phyloP scores from a whole-genome alignment of 352 stramenopile genomes.

The Pythium oligandrum region DNA sequence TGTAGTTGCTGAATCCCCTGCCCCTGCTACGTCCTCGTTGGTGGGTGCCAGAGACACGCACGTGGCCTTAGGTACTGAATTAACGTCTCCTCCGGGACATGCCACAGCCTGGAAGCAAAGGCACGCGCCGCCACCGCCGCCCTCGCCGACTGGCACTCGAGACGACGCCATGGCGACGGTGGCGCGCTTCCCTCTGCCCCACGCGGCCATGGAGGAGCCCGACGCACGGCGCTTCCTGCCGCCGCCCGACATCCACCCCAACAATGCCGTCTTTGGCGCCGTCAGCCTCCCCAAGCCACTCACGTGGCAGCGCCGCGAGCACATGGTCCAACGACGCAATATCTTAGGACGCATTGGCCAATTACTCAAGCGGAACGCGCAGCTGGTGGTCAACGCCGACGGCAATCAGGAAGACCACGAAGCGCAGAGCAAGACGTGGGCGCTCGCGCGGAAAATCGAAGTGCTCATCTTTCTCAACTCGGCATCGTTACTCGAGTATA shows the following conservation, averaged over 20 bases:
- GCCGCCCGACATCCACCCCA: constrained; percentile 59
- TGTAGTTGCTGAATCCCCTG: too few species aligned
- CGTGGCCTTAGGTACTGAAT: too few species aligned
- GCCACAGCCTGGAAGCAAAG: too few species aligned
- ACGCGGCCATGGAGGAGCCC: constrained; percentile 1
- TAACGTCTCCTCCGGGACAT: too few species aligned
- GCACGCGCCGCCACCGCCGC: too few species aligned
- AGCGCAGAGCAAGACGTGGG: constrained; percentile 49
- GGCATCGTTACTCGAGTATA: constrained; percentile 76
- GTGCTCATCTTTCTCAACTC: constrained; percentile 82
- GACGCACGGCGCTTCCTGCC: constrained; percentile 33
- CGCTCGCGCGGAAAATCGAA: constrained; percentile 75
- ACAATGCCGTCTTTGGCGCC: constrained; percentile 69
- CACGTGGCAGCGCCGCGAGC: constrained; percentile 75
- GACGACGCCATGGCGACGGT: constrained; percentile 9
- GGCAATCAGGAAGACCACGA: constrained; percentile 5
- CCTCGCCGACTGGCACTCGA: too few species aligned
- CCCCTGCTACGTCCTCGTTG: too few species aligned
- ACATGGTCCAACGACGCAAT: constrained; percentile 57
- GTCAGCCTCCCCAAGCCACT: constrained; percentile 67
- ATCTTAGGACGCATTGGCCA: constrained; percentile 66
- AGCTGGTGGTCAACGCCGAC: constrained; percentile 21
- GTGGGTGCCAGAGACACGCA: too few species aligned
- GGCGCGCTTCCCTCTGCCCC: constrained; percentile 1
- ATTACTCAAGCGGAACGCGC: constrained; percentile 54